Conservation (phyloP, 257 asterid genomes). For the Forsythia viridissima region DNA sequence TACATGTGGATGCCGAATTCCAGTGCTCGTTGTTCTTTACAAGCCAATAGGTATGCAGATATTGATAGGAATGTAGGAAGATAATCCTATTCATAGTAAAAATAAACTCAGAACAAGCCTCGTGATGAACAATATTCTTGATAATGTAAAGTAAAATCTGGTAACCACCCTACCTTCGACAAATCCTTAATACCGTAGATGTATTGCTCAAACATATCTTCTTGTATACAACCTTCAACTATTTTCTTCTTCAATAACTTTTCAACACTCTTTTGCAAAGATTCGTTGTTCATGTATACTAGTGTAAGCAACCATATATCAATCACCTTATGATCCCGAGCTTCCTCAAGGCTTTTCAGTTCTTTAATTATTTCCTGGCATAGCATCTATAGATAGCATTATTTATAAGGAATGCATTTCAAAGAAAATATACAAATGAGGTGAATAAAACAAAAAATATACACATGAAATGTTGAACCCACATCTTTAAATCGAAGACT, state of each 20-base stretch:
- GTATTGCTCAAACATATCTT: constrained; percentile 67
- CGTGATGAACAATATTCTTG: constrained; percentile 16
- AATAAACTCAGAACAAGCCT: constrained; percentile 23
- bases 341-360: constrained; percentile 65
- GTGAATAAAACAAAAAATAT: constrained; percentile 7
- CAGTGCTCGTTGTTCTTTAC: constrained; percentile 75
- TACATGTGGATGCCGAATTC: constrained; percentile 75
- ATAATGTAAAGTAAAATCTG: constrained; percentile 3
- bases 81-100: constrained; percentile 57
- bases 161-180: constrained; percentile 54
- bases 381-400: constrained; percentile 47
- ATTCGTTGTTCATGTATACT: constrained; percentile 58
- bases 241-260: constrained; percentile 77
- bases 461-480: constrained; percentile 33
- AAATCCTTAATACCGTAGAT: constrained; percentile 64
- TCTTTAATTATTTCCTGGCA: constrained; percentile 79
- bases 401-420: constrained; percentile 18
- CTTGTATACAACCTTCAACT: constrained; percentile 70
- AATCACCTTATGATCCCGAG: constrained; percentile 67
- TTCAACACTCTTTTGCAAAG: constrained; percentile 70
- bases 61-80: constrained; percentile 68
- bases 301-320: constrained; percentile 78
- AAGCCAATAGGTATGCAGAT: constrained; percentile 67
- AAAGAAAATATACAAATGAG: not conserved
- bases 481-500: constrained; percentile 78